These are phyloP conservation scores for Bimuria novae-zelandiae DNA, from an alignment of 2,329 filamentous ascomycete species.

Conservation along the genomic window DNA sequence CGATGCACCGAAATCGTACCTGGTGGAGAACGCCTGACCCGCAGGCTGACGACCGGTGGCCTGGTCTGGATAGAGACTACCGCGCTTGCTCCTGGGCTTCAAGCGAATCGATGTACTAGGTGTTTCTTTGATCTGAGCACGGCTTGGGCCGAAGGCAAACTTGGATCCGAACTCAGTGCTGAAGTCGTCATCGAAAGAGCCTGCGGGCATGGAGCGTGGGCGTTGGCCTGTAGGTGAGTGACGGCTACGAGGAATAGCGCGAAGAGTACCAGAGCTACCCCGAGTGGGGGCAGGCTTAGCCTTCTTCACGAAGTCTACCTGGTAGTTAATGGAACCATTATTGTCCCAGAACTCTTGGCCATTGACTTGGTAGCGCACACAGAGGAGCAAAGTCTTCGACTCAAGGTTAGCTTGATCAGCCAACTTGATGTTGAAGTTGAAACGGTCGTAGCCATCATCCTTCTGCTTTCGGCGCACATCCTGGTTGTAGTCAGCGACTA, in stretches of 20 bases:
- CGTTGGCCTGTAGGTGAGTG: slow-evolving; percentile 53
- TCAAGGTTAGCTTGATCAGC: slow-evolving; percentile 90
- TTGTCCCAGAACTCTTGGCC: slow-evolving; percentile 95
- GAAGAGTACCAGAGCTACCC: slow-evolving; percentile 54
- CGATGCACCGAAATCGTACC: slow-evolving; percentile 96
- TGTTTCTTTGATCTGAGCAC: slow-evolving; percentile 61
- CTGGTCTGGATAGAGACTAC: slow-evolving; percentile 65
- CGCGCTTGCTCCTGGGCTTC: slow-evolving; percentile 68
- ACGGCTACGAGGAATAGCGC: slow-evolving; percentile 55
- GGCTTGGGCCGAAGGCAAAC: slow-evolving; percentile 51
- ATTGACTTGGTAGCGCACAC: slow-evolving; percentile 82
- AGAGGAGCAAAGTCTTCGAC: slow-evolving; percentile 89
- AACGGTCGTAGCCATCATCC: slow-evolving; percentile 76
- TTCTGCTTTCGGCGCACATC: slow-evolving; percentile 72
- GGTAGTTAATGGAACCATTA: slow-evolving; percentile 85
- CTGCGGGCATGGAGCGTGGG: slow-evolving; percentile 53
- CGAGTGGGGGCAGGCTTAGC: slow-evolving; percentile 60
- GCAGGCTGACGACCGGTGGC: slow-evolving; percentile 53
- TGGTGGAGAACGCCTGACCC: slow-evolving; percentile 82
- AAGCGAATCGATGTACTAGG: slow-evolving; percentile 65
- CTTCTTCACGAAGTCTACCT: slow-evolving; percentile 90
- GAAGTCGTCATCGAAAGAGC: slow-evolving; percentile 71
- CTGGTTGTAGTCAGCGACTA: slow-evolving; percentile 83
- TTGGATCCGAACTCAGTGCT: slow-evolving; percentile 59
- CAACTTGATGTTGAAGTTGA: slow-evolving; percentile 92